A percentile compares a stretch with the other conserved stretches of the same genome.
phyloP scores from a whole-genome alignment of 2,329 filamentous ascomycete genomes.

The Eurotiales sp. region DNA sequence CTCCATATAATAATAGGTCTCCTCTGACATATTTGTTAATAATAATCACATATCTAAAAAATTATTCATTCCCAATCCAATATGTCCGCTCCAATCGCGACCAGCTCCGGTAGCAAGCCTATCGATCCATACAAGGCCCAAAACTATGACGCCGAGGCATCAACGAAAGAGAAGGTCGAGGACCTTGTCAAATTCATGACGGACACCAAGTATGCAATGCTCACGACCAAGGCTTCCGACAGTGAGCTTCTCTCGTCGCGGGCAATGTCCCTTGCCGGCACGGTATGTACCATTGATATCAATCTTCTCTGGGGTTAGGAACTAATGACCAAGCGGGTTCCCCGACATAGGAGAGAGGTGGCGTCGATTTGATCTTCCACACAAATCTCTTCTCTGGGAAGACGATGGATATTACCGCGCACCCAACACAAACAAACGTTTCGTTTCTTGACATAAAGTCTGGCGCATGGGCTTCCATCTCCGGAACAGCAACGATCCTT shows the following conservation, averaged over 20 bases:
- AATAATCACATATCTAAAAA: background rate
- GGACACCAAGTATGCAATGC: conserved; percentile 78
- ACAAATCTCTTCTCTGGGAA: conserved; percentile 89
- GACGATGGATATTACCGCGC: conserved; percentile 70
- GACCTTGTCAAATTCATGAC: conserved; percentile 69
- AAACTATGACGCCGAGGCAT: conserved; percentile 64
- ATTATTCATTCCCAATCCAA: conserved; percentile 8
- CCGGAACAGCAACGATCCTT: conserved; percentile 66
- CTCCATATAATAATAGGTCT: too few relatives aligned
- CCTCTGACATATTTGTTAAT: too few relatives aligned
- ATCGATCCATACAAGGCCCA: conserved; percentile 77
- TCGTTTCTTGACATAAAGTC: conserved; percentile 68
- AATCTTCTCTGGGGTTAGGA: background rate
- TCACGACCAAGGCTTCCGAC: conserved; percentile 70
- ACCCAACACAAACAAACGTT: conserved; percentile 72
- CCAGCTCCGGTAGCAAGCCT: conserved; percentile 58
- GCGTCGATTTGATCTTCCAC: conserved; percentile 82
- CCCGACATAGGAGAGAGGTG: conserved; percentile 64
- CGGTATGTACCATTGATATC: conserved; percentile 50
- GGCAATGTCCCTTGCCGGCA: conserved; percentile 79
- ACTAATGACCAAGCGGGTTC: background rate
- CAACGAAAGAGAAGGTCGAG: conserved; percentile 70
- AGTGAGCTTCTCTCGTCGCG: conserved; percentile 70
- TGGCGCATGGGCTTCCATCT: conserved; percentile 83
- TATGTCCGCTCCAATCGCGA: conserved; percentile 48